Evolutionary conservation across 768 basidiomycete genomes (phyloP).

Genomic region (Russula sp.): DNA sequence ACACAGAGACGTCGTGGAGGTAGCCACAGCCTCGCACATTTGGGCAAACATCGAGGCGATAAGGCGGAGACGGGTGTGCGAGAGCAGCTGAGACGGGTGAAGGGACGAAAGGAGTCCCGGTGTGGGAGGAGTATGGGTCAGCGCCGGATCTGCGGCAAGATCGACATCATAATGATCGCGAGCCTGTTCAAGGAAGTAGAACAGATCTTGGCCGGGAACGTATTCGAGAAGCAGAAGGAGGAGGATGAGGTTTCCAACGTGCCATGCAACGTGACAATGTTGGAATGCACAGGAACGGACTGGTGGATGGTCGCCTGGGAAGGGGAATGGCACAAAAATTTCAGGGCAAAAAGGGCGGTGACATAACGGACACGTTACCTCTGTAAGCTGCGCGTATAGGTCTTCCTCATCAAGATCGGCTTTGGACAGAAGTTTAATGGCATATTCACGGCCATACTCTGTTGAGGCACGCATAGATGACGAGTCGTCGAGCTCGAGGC

Average conservation of each 20-base stretch:
- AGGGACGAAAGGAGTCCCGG: slow-evolving; percentile 86
- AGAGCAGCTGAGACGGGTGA: slow-evolving; percentile 77
- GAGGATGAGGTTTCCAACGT: slow-evolving; percentile 40
- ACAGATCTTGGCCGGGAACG: slow-evolving; percentile 95
- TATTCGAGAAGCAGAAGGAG: slow-evolving; percentile 92
- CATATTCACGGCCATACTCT: slow-evolving; percentile 76
- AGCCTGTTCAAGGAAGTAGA: slow-evolving; percentile 96
- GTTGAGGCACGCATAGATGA: slow-evolving; percentile 36
- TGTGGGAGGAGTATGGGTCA: slow-evolving; percentile 81
- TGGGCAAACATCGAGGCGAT: slow-evolving; percentile 97
- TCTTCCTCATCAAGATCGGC: slow-evolving; percentile 88
- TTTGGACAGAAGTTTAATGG: slow-evolving; percentile 96
- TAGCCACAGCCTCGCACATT: slow-evolving; percentile 97
- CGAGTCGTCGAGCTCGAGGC: slow-evolving; percentile 37
- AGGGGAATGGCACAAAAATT: not conserved
- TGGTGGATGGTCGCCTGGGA: no score
- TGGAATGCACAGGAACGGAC: no score
- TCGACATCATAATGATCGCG: slow-evolving; percentile 76
- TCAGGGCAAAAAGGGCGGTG: slow-evolving; percentile 15
- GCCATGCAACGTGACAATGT: no score
- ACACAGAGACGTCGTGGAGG: slow-evolving; percentile 86
- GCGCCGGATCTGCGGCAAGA: slow-evolving; percentile 34
- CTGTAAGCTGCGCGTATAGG: slow-evolving; percentile 84
- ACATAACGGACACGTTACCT: slow-evolving; percentile 48
- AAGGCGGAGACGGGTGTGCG: slow-evolving; percentile 81